These are phyloP conservation scores for Talaromyces rugulosus DNA, from an alignment of 2,329 filamentous ascomycete species.

Conservation along the genomic window DNA sequence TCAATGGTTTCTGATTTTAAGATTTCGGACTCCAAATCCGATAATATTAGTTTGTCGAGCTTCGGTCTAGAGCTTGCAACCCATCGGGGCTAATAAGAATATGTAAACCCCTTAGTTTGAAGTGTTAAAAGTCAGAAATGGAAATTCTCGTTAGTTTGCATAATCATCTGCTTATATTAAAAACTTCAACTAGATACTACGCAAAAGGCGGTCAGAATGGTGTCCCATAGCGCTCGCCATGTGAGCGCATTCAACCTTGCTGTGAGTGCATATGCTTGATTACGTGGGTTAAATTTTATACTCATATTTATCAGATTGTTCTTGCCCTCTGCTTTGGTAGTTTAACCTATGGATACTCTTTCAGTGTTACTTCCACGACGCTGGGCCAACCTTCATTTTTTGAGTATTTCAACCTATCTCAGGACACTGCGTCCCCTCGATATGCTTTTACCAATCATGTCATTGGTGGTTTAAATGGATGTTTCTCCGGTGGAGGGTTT, in stretches of 20 bases:
- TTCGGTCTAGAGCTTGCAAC: neutral
- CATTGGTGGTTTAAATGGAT: conserved; percentile 7
- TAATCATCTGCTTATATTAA: neutral
- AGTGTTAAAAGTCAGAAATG: neutral
- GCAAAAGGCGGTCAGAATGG: neutral
- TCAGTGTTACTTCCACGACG: conserved; percentile 4
- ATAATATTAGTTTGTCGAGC: neutral
- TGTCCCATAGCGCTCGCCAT: neutral
- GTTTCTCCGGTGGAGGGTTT: conserved; percentile 13
- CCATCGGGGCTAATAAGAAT: neutral
- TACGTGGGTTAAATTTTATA: neutral
- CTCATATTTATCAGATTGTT: conserved; percentile 5
- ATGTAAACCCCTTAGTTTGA: neutral
- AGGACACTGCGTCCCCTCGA: neutral
- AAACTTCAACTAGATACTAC: neutral
- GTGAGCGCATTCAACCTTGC: neutral
- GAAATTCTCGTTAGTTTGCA: neutral
- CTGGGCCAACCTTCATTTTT: conserved; percentile 7
- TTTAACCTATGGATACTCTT: conserved; percentile 8
- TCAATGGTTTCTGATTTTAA: neutral
- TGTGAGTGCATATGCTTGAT: neutral
- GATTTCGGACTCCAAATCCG: neutral
- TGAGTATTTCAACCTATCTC: conserved; percentile 3
- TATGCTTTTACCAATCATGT: conserved; percentile 8
- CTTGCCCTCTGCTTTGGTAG: conserved; percentile 2